A percentile compares a stretch with the other conserved stretches of the same genome.
Evolutionary conservation across 129 eudicot genomes (phyloP).

Genomic region (Helianthus annuus): HanXRQr2.0-SUNRISE NC_035448.2:159013541-159014040

Average conservation of each 20-base stretch:
- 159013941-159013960: not conserved
- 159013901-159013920: too few species aligned
- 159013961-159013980: not conserved
- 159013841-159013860: too few species aligned
- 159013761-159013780: not conserved
- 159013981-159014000: not conserved
- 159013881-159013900: too few species aligned
- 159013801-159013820: not conserved
- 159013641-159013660: constrained; percentile 47
- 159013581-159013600: constrained; percentile 75
- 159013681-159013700: not conserved
- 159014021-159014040: not conserved
- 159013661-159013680: constrained; percentile 37
- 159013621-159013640: constrained; percentile 53
- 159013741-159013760: not conserved
- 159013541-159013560: constrained; percentile 32
- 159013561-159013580: constrained; percentile 65
- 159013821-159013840: not conserved
- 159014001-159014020: not conserved
- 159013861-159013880: not conserved
- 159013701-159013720: not conserved
- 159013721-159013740: not conserved
- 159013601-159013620: constrained; percentile 56
- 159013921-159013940: not conserved
- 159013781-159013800: too few species aligned